Evolutionary conservation across 2,329 filamentous ascomycete species (phyloP).

Genomic region (Dactylellina haptotyla): DNA sequence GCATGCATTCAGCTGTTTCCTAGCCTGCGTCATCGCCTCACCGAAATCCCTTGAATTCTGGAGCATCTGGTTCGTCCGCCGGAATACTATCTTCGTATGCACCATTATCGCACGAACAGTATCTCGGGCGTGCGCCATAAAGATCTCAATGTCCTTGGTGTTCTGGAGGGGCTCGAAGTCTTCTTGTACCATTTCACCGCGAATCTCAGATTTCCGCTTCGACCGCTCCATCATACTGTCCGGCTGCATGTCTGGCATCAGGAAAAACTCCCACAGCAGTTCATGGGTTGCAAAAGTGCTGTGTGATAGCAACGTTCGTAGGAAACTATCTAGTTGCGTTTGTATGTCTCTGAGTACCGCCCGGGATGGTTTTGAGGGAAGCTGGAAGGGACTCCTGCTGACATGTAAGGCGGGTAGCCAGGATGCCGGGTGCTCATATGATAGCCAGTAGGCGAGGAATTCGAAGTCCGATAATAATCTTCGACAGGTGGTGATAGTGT

Average conservation of each 20-base stretch:
- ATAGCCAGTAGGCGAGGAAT: constrained; percentile 82
- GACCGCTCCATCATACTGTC: constrained; percentile 91
- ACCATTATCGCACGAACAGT: constrained; percentile 86
- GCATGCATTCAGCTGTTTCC: constrained; percentile 56
- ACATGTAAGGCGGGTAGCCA: constrained; percentile 86
- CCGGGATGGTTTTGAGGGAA: constrained; percentile 89
- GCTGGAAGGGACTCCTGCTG: constrained; percentile 86
- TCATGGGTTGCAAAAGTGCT: constrained; percentile 95
- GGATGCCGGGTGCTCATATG: constrained; percentile 90
- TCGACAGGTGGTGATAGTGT: constrained; percentile 93
- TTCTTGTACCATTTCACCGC: constrained; percentile 84
- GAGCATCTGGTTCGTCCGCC: constrained; percentile 68
- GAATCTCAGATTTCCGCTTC: constrained; percentile 82
- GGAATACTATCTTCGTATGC: constrained; percentile 81
- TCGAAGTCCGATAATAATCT: constrained; percentile 90
- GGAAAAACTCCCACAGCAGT: constrained; percentile 98
- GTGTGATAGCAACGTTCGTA: constrained; percentile 85
- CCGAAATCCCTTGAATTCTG: constrained; percentile 67
- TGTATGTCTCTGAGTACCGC: constrained; percentile 89
- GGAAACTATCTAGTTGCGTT: constrained; percentile 82
- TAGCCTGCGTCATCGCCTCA: constrained; percentile 50
- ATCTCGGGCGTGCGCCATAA: constrained; percentile 88
- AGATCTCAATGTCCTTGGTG: constrained; percentile 88
- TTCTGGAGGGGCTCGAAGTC: constrained; percentile 87
- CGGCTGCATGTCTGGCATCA: constrained; percentile 91